A percentile compares a stretch with the other conserved stretches of the same genome.
These are phyloP conservation scores for Ophiostoma piceae DNA, from an alignment of 2,329 filamentous ascomycete species.

Conservation along the genomic window DNA sequence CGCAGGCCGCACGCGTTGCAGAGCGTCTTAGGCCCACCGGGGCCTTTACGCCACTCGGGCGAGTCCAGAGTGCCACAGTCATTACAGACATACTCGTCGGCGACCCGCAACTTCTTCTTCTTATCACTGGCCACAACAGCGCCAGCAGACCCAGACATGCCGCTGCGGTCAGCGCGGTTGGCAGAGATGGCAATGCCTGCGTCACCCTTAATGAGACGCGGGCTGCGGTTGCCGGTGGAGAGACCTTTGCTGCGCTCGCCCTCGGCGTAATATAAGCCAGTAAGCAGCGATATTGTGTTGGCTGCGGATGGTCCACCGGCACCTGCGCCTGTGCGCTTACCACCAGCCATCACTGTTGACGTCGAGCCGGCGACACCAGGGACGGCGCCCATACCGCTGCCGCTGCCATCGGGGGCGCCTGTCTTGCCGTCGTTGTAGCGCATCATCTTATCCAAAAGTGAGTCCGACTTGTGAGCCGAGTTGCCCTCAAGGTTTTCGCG, in stretches of 20 bases:
- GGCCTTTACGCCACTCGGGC: slow-evolving; percentile 93
- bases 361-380: neutral
- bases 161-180: slow-evolving; percentile 66
- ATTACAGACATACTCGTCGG: slow-evolving; percentile 88
- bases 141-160: slow-evolving; percentile 29
- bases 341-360: neutral
- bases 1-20: slow-evolving; percentile 87
- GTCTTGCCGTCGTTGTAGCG: slow-evolving; percentile 58
- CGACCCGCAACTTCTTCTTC: slow-evolving; percentile 79
- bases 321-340: slow-evolving; percentile 1
- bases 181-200: slow-evolving; percentile 78
- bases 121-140: slow-evolving; percentile 48
- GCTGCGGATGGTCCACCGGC: slow-evolving; percentile 49
- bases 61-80: slow-evolving; percentile 92
- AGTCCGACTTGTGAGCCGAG: slow-evolving; percentile 63
- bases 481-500: slow-evolving; percentile 74
- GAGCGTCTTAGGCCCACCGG: slow-evolving; percentile 84
- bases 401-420: neutral
- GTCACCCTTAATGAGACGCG: slow-evolving; percentile 76
- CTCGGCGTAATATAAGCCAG: slow-evolving; percentile 78
- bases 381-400: neutral
- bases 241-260: slow-evolving; percentile 85
- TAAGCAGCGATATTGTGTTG: slow-evolving; percentile 89
- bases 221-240: slow-evolving; percentile 77
- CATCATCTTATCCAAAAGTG: slow-evolving; percentile 78